Evolutionary conservation across 1,139 yeast species (phyloP), one percentile per base, ranked within the genome.

Genomic region (Candida dubliniensis): DNA sequence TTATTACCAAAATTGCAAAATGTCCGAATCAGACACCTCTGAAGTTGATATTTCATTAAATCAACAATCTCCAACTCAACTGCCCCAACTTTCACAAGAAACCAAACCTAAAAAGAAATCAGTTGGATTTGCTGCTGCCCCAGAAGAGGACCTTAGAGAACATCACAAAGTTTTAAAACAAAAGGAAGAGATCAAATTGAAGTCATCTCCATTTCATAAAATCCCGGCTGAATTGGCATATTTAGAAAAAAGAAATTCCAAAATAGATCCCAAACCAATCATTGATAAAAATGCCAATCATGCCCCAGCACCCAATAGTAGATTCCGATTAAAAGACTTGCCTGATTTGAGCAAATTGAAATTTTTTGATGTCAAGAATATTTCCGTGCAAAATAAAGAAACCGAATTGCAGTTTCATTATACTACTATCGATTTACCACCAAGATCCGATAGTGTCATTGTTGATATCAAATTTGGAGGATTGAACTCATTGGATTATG

Each of bases 221-320:
- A 60, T 71, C n/a, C 78, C 79, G 0, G 69, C 76, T 1, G 77
- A 74, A 52, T 64, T 74, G 40, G 63, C 71, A 4, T 69, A 74
- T 45, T 56, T 73, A 37, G 65, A 67, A 43, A 61, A 60, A 46
- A 61, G 54, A 31, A 36, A 43, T 31, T 41, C 47, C 27, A 45
- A 33, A 9, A 33, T 41, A n/a, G 41, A 36, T 14, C 57, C 53
- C 3, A 52, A 48, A 38, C 57, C 55, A 15, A 36, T 18, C 23
- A 18, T 53, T 24, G 36, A 35, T 8, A 18, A 34, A 27, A n/a
- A 31, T 11, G 32, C 42, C 5, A 41, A 32, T 18, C 23, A 18
- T 18, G 5, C 3, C 5, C 23, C 38, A 45, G 36, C 29, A 41
- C 36, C 47, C 29, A 44, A 39, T 34, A 38, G 47, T 41, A 35